These are phyloP conservation scores for Nothopassalora personata DNA, from an alignment of 2,329 filamentous ascomycete genomes.

Conservation along the genomic window DNA sequence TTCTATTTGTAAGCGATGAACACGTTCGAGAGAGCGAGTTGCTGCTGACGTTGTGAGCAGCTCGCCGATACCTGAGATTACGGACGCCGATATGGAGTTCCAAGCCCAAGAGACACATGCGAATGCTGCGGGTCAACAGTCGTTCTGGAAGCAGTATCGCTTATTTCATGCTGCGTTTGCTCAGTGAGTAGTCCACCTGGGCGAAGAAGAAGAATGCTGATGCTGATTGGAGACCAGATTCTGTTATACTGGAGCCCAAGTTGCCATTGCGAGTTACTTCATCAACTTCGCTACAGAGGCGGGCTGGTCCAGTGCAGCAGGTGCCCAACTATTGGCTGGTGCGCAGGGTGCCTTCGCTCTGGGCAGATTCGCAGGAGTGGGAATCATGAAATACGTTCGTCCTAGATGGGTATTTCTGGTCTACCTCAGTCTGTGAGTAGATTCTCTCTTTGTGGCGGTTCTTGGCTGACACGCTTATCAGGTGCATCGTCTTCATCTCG, in stretches of 20 bases:
- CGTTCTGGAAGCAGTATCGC: slow-evolving; percentile 58
- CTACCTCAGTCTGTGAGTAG: slow-evolving; percentile 50
- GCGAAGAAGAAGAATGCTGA: neutral
- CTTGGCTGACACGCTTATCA: neutral
- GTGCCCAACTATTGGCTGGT: slow-evolving; percentile 65
- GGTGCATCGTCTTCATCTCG: slow-evolving; percentile 52
- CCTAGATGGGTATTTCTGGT: slow-evolving; percentile 66
- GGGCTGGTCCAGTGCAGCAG: slow-evolving; percentile 50
- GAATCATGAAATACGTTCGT: slow-evolving; percentile 61
- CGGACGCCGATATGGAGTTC: slow-evolving; percentile 57
- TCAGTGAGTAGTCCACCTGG: slow-evolving; percentile 51
- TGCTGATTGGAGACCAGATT: neutral
- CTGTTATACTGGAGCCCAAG: slow-evolving; percentile 74
- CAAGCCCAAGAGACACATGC: slow-evolving; percentile 38
- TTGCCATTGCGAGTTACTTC: slow-evolving; percentile 55
- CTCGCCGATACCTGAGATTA: slow-evolving; percentile 51
- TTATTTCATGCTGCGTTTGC: slow-evolving; percentile 71
- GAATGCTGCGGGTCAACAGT: slow-evolving; percentile 37
- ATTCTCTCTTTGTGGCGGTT: neutral
- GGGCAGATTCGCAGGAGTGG: slow-evolving; percentile 64
- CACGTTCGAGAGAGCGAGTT: neutral
- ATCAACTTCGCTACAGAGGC: slow-evolving; percentile 57
- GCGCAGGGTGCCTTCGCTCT: slow-evolving; percentile 68
- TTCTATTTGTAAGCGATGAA: slow-evolving; percentile 47
- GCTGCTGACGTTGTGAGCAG: slow-evolving; percentile 5